These are phyloP conservation scores for Vinca minor DNA, from an alignment of 257 asterid species.

Conservation along the genomic window DNA sequence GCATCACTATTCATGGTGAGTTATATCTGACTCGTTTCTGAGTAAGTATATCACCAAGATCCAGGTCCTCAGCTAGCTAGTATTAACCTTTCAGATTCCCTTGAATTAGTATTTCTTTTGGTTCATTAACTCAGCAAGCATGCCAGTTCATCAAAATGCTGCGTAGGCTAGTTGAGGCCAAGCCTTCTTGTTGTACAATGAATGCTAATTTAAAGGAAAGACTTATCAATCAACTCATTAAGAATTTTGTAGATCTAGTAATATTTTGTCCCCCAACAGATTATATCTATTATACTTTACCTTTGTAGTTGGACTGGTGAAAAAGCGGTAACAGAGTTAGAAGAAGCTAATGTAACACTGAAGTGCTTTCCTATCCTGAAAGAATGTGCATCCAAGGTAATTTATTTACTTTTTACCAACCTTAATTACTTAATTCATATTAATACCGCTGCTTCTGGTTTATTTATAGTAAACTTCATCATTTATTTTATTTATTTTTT, in stretches of 20 bases:
- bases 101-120: background rate
- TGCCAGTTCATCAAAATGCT: background rate
- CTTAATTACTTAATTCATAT: constrained; percentile 4
- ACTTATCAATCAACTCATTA: background rate
- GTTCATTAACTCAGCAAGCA: background rate
- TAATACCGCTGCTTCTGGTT: background rate
- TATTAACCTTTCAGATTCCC: background rate
- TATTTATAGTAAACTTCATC: background rate
- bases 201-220: background rate
- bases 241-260: background rate
- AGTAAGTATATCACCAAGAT: background rate
- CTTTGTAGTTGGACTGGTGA: constrained; percentile 86
- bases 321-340: constrained; percentile 77
- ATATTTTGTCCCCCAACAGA: background rate
- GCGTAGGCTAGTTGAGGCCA: background rate
- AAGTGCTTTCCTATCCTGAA: constrained; percentile 65
- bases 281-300: constrained; percentile 1
- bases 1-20: constrained; percentile 64
- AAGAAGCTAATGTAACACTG: constrained; percentile 63
- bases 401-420: constrained; percentile 1
- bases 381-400: constrained; percentile 84
- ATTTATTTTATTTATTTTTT: too few relatives aligned
- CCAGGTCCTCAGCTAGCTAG: background rate
- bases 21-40: constrained; percentile 5
- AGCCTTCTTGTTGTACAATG: background rate